Evolutionary conservation across 257 asterid species (phyloP).

Genomic region (Scutellaria baicalensis): DNA sequence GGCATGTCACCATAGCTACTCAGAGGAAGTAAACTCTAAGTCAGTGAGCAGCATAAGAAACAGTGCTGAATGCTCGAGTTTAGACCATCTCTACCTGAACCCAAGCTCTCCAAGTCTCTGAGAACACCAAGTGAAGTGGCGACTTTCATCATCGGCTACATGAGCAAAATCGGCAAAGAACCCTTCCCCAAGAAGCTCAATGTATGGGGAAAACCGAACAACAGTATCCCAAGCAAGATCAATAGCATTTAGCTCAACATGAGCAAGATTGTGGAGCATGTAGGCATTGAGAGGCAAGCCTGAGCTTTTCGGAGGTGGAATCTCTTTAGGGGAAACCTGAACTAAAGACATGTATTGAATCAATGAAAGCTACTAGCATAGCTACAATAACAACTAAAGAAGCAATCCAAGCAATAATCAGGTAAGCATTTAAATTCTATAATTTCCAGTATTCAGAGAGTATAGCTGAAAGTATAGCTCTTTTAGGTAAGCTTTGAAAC

Average conservation of each 20-base stretch:
- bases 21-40: neutral
- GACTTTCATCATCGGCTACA: constrained; percentile 96
- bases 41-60: constrained; percentile 15
- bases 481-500: neutral
- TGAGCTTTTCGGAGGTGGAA: constrained; percentile 68
- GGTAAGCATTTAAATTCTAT: neutral
- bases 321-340: constrained; percentile 87
- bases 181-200: constrained; percentile 71
- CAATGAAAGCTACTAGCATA: constrained; percentile 5
- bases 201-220: constrained; percentile 75
- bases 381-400: neutral
- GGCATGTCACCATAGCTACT: constrained; percentile 93
- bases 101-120: constrained; percentile 92
- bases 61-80: neutral
- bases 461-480: neutral
- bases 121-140: constrained; percentile 91
- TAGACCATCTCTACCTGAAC: constrained; percentile 45
- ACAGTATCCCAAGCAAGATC: constrained; percentile 99
- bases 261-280: constrained; percentile 96
- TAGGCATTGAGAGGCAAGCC: constrained; percentile 84
- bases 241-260: constrained; percentile 90
- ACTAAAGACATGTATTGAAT: constrained; percentile 10
- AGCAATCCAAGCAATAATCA: neutral
- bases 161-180: constrained; percentile 93
- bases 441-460: neutral